Conservation (phyloP, 1,284 basidiomycete genomes). For the Leccinum insolens region DNA sequence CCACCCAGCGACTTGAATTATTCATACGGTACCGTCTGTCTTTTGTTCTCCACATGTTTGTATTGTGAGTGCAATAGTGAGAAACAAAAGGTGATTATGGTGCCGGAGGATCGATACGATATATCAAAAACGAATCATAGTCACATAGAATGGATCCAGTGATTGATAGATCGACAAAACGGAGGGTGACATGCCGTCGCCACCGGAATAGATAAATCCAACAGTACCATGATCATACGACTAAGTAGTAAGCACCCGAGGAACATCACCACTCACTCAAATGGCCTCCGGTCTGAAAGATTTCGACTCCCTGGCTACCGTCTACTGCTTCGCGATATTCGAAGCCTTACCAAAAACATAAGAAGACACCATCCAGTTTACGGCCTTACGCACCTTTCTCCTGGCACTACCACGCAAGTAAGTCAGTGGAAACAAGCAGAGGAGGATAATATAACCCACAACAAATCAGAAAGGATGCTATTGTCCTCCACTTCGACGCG, state of each 20-base stretch:
- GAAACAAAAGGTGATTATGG: too few relatives aligned
- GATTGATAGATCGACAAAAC: not conserved
- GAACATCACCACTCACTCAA: conserved; percentile 62
- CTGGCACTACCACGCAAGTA: conserved; percentile 57
- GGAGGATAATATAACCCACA: conserved; percentile 47
- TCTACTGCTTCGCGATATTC: conserved; percentile 81
- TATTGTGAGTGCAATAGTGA: too few relatives aligned
- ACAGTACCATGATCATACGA: conserved; percentile 60
- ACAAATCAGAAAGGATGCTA: conserved; percentile 67
- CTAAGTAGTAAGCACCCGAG: conserved; percentile 7
- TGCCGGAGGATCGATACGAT: too few relatives aligned
- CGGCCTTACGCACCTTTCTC: conserved; percentile 51
- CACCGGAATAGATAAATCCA: conserved; percentile 94
- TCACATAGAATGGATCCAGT: not conserved
- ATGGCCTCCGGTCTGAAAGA: conserved; percentile 68
- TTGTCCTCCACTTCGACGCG: conserved; percentile 78
- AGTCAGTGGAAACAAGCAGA: conserved; percentile 9
- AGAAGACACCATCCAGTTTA: conserved; percentile 9
- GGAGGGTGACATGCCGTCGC: conserved; percentile 56
- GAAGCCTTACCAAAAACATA: conserved; percentile 57
- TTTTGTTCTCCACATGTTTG: too few relatives aligned
- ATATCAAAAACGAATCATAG: too few relatives aligned
- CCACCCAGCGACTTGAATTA: too few relatives aligned
- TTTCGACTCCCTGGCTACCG: conserved; percentile 80
- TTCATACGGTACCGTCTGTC: too few relatives aligned